phyloP scores from a whole-genome alignment of 257 asterid genomes.

The Anisodus acutangulus region DNA sequence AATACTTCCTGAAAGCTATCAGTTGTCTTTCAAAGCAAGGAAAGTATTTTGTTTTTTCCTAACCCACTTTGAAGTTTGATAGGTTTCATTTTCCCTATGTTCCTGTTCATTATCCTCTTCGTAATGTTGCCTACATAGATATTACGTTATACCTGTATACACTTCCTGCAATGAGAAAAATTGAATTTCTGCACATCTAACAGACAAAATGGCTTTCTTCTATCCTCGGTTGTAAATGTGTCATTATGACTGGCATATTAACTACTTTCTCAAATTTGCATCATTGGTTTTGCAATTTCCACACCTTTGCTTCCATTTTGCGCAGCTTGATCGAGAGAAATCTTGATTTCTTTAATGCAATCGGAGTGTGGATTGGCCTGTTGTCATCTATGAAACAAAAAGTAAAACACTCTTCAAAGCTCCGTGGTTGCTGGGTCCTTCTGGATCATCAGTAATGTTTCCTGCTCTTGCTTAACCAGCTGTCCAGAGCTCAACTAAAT shows the following conservation, averaged over 20 bases:
- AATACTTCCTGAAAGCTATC: neutral
- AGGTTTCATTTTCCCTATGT: neutral
- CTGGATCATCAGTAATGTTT: constrained; percentile 65
- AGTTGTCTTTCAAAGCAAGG: neutral
- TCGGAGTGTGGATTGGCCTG: constrained; percentile 77
- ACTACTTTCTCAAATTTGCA: constrained; percentile 2
- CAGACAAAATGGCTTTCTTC: neutral
- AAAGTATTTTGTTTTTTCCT: too few relatives aligned
- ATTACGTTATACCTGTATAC: neutral
- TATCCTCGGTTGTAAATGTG: neutral
- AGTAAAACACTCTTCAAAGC: constrained; percentile 75
- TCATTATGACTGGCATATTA: neutral
- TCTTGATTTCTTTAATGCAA: constrained; percentile 51
- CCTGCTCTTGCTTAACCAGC: constrained; percentile 65
- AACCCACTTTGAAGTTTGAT: neutral
- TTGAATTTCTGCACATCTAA: neutral
- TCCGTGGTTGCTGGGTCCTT: constrained; percentile 66
- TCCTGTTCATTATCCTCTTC: neutral
- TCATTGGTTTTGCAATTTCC: constrained; percentile 71
- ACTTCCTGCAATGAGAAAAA: neutral
- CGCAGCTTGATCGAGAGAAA: constrained; percentile 43
- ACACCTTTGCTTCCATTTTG: constrained; percentile 50
- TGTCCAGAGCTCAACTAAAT: constrained; percentile 62
- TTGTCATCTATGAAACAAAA: constrained; percentile 76
- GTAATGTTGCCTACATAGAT: too few relatives aligned